These are phyloP conservation scores for Mucor velutinosus DNA, from an alignment of 371 early-diverging fungal species.

Conservation along the genomic window DNA sequence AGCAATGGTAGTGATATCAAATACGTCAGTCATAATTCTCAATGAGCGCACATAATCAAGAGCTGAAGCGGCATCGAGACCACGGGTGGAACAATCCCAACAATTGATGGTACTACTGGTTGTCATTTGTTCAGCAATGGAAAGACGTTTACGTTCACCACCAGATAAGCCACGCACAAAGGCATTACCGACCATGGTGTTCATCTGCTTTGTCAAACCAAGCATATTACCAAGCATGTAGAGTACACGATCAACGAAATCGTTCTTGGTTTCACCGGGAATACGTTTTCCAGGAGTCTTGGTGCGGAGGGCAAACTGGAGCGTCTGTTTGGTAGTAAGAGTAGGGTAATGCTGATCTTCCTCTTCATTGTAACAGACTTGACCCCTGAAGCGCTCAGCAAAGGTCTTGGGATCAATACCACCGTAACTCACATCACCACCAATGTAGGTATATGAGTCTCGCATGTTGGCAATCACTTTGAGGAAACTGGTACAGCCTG, in stretches of 20 bases:
- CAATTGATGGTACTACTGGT: slow-evolving; percentile 72
- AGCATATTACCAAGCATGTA: slow-evolving; percentile 69
- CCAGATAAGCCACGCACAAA: slow-evolving; percentile 82
- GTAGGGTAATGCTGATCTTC: slow-evolving; percentile 74
- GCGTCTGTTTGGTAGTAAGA: slow-evolving; percentile 67
- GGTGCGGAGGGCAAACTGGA: slow-evolving; percentile 63
- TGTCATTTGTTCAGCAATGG: slow-evolving; percentile 87
- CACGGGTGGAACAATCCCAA: slow-evolving; percentile 89
- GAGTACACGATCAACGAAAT: slow-evolving; percentile 48
- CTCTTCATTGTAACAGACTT: slow-evolving; percentile 71
- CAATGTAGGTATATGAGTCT: slow-evolving; percentile 54
- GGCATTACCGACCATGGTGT: slow-evolving; percentile 85
- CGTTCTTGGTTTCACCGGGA: slow-evolving; percentile 38
- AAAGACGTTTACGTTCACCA: slow-evolving; percentile 88
- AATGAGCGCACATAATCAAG: slow-evolving; percentile 74
- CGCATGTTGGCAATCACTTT: slow-evolving; percentile 68
- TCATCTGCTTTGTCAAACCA: slow-evolving; percentile 71
- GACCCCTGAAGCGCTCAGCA: slow-evolving; percentile 55
- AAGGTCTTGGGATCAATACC: slow-evolving; percentile 64
- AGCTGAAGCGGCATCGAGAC: slow-evolving; percentile 91
- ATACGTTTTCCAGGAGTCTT: slow-evolving; percentile 65
- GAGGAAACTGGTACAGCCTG: slow-evolving; percentile 67
- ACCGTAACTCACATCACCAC: slow-evolving; percentile 64
- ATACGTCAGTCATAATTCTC: slow-evolving; percentile 66
- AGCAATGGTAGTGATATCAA: slow-evolving; percentile 66